Evolutionary conservation across 2,329 filamentous ascomycete genomes (phyloP), one percentile per base, ranked within the genome.

Genomic region (Sclerotinia spermophila): DNA sequence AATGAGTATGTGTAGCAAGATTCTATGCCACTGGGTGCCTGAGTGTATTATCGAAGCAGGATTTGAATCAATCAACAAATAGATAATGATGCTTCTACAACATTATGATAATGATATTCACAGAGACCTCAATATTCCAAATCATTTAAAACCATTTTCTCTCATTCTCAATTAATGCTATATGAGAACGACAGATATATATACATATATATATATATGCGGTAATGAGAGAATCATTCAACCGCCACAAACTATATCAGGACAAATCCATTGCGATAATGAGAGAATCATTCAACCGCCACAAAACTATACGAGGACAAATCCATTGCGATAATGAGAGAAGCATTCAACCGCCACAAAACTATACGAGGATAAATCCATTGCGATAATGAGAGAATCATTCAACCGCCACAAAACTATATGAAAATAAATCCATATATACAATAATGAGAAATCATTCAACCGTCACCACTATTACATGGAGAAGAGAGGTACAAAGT

Each of bases 341-440:
- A 51, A 51, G n/a, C 24, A 51, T 51, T 27, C 24, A 51, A 51
- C 24, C 45, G 45, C 7, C 45, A 2, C 45, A 15, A 1, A 13
- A 5, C 11, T 51, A 15, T 0, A n/a, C 15, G 11, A 51, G 13
- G n/a, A 15, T 3, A 0, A 51, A n/a, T 13, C 1, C 5, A 2
- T n/a, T n/a, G n/a, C 48, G 13, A n/a, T 27, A 51, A 51, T 51
- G n/a, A 51, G 0, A 51, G 48, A 51, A 51, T 51, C n/a, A 51
- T 51, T 51, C n/a, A 17, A 51, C 48, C 48, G 48, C 6, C 24
- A 27, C 24, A 15, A 1, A 13, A 5, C 11, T 51, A 15, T 0
- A n/a, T n/a, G 11, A 51, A n/a, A 51, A 15, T 3, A 0, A 51
- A n/a, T 13, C 1, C 5, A 2, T n/a, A 2, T 24, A 48, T 4